Evolutionary conservation across 164 flowering plant species (phyloP), one percentile per base, ranked within the genome.

Genomic region (Stephania japonica): DNA sequence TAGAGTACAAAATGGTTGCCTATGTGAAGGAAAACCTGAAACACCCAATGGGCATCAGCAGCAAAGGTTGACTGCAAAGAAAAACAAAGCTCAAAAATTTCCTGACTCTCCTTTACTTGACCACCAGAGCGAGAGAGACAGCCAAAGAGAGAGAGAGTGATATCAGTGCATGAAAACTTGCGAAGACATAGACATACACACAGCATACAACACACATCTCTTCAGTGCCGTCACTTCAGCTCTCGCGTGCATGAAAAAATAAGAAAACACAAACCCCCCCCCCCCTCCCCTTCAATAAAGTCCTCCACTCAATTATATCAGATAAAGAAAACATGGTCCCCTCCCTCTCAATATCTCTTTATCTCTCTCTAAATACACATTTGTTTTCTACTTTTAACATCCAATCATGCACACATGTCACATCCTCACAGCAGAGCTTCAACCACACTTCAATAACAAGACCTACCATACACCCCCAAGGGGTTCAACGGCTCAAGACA

Each of bases 181-280:
- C 64, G 21, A 21, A 59, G 21, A 56, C 21, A 32, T 2, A 32
- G 38, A 32, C 38, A 32, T 32, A 32, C 38, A 32, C 38, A 32
- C 38, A 32, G 4, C 38, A 2, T 32, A 32, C 38, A 32, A 0
- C 38, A 32, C 38, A 7, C 24, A 59, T 59, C 64, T 4, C 24
- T n/a, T 59, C 64, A 59, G 64, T n/a, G 64, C 64, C 64, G 64
- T 59, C 64, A 59, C 64, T 59, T 59, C 64, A 59, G 9, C 64
- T 59, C 64, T 59, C 64, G 64, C 64, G 64, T 59, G 64, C 64
- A 59, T 59, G 64, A 59, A 50, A 50, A 32, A 32, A 32, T 32
- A 0, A 47, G 53, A 47, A 59, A 59, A 16, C 64, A 21, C 64
- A 59, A 59, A 7, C n/a, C 24, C 23, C 64, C 4, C 7, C 24